Evolutionary conservation across 1,139 yeast species (phyloP), one percentile per base, ranked within the genome.

Genomic region (Yamadazyma aaseri): DNA sequence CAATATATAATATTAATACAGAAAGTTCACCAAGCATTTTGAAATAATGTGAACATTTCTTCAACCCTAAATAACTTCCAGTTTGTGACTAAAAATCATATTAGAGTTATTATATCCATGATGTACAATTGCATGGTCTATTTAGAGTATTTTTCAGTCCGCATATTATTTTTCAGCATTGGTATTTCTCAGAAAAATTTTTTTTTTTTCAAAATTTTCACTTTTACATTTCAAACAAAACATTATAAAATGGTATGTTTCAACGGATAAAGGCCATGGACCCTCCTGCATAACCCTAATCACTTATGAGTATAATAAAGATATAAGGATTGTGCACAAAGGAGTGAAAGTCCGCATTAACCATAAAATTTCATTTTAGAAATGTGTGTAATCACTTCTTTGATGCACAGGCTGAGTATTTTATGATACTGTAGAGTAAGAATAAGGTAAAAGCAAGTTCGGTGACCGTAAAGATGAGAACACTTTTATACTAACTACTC

Each of bases 401-500:
- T 45, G 46, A 38, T 36, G 45, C 46, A 43, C 45, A 46, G 51
- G 51, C 50, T 47, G 51, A 46, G 51, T 47, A 43, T 45, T 42
- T 24, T 12, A 16, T 17, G 48, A 45, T 45, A 46, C 51, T 43
- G 51, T 47, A 47, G 51, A 46, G 51, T 44, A 40, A 24, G 31
- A 26, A 20, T 27, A 28, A 28, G 33, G 30, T 26, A 34, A 36
- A 38, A 38, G 38, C 30, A 28, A 15, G 42, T 35, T 38, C 40
- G 41, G 32, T 41, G 45, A 37, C 41, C 30, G 10, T n/a, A n/a
- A 14, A 10, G 28, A 17, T 11, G 34, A 34, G 31, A 34, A 38
- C 34, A 35, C 45, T 34, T 37, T 41, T 34, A 34, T 42, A 39
- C 46, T 38, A 40, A 39, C 42, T 35, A 58, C 83, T 81, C 86